A percentile compares a stretch with the other conserved stretches of the same genome.
phyloP scores from a whole-genome alignment of 2,329 filamentous ascomycete species.

The Celoporthe dispersa region DNA sequence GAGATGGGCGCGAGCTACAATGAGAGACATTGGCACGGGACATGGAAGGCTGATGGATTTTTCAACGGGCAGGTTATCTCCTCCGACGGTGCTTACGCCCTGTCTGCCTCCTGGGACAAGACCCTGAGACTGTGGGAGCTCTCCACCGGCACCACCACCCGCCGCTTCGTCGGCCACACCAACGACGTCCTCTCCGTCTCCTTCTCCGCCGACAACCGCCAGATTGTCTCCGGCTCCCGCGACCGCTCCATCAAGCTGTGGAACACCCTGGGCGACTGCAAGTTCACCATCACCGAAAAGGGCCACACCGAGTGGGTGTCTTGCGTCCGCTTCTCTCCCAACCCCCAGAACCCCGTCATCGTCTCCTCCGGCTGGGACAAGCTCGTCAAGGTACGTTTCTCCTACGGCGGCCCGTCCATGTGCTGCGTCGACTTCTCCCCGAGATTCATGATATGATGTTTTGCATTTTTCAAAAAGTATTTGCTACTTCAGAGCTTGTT shows the following conservation, averaged over 20 bases:
- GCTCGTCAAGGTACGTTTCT: slow-evolving; percentile 91
- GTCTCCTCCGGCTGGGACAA: slow-evolving; percentile 99
- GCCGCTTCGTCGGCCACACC: slow-evolving; percentile 98
- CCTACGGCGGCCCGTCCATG: background rate
- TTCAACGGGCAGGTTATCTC: slow-evolving; percentile 82
- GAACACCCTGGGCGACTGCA: slow-evolving; percentile 99
- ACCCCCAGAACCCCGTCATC: slow-evolving; percentile 99
- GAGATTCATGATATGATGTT: slow-evolving; percentile 74
- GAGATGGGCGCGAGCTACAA: slow-evolving; percentile 13
- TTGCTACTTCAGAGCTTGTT: slow-evolving; percentile 99
- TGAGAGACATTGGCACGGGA: slow-evolving; percentile 11
- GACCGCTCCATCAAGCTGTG: slow-evolving; percentile 99
- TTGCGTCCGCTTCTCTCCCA: slow-evolving; percentile 99
- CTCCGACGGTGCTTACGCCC: slow-evolving; percentile 97
- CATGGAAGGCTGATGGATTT: slow-evolving; percentile 42
- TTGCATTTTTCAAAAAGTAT: slow-evolving; percentile 85
- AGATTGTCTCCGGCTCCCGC: slow-evolving; percentile 98
- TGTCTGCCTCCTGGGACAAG: slow-evolving; percentile 99
- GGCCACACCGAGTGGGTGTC: slow-evolving; percentile 99
- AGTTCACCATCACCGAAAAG: slow-evolving; percentile 99
- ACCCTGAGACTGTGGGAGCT: slow-evolving; percentile 99
- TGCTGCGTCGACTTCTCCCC: slow-evolving; percentile 40
- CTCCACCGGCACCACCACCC: slow-evolving; percentile 93
- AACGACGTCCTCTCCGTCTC: slow-evolving; percentile 99
- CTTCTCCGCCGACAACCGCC: slow-evolving; percentile 99